Base-by-base conservation (phyloP, 345 rosid genomes). In the Lepidium aucheri region DNA sequence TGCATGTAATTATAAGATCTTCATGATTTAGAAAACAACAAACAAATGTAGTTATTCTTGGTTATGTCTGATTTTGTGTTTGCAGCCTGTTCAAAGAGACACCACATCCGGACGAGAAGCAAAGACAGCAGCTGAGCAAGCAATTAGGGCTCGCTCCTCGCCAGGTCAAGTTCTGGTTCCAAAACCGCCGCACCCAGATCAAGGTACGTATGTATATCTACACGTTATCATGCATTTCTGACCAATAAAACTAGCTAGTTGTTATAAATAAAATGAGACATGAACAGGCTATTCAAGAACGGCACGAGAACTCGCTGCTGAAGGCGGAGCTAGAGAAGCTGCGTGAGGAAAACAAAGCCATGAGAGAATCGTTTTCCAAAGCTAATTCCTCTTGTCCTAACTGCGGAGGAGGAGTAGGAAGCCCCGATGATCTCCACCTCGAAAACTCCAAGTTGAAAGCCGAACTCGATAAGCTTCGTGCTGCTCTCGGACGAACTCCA, bases 101-200 rank as follows among this genome's bases (percentile, higher is more conserved):
- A 8, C 99, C 99, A 1, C 99, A 94, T 67, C 99, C 99, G 13
- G 99, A 91, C 74, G 99, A 94, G 83, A 94, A 90, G 69, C 99
- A 94, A 70, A 85, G 99, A 77, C 97, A 94, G 46, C 95, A 90
- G 45, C 66, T 94, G 59, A 91, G 99, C 78, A 94, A 85, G 76
- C 95, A 88, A 73, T 67, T 94, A 55, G 99, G 99, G 9, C 88
- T 94, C 35, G 96, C 96, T 67, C 97, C 96, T 5, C 79, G 96
- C 40, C 99, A 94, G 77, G 97, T 94, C 78, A 94, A 94, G 82
- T 94, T 94, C 80, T 94, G 99, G 99, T 94, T 94, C 64, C 99
- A 94, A 76, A 94, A 94, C 77, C 95, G 99, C 32, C 84, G 99
- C 24, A 94, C 99, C 30, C 99, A 94, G 73, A 85, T 94, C 73